Base-by-base conservation (phyloP, 805 yeast species). In the Wickerhamomyces subpelliculosus region DNA sequence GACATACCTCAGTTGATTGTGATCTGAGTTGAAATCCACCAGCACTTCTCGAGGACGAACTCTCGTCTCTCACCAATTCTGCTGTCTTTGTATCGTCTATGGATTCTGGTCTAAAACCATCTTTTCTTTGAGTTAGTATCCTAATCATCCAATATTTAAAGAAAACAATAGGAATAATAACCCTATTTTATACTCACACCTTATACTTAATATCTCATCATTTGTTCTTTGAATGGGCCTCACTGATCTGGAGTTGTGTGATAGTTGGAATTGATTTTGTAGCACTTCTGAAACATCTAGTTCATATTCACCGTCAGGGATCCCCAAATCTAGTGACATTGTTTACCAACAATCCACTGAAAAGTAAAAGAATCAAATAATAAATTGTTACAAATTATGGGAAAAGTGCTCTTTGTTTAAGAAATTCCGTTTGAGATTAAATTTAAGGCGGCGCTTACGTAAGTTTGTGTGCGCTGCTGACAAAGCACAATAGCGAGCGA, bases 221-320 rank as follows among this genome's bases (percentile, higher is more conserved):
- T 42, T 40, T n/a, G 35, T 39, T 18, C 38, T 32, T 19, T 21
- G 8, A n/a, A n/a, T 12, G 32, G 17, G 28, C 20, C 16, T 21
- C 12, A 11, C 17, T 20, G 14, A 23, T 23, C 17, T 27, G 10
- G 36, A 19, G 18, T 36, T 30, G 35, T 30, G 36, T 16, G 18
- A 25, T 34, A 34, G n/a, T 10, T 21, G 20, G 10, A 49, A 32
- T 12, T 33, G 43, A 0, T 38, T 32, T 28, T 41, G 36, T 14
- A 52, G 40, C 4, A 42, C 20, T 10, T 52, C 56, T 7, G 49
- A 37, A 10, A 53, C 28, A 13, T 39, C 45, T 5, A 53, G 29
- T 8, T 44, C 46, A 43, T 53, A 53, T 36, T 51, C 58, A 8
- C 58, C 58, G 32, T 53, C 56, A 1, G 55, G 42, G 16, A 52